Percentiles rank a stretch among this genome's conserved stretches.
phyloP scores from a whole-genome alignment of 2,329 filamentous ascomycete species.

The Rhexocercosporidium sp. region DNA sequence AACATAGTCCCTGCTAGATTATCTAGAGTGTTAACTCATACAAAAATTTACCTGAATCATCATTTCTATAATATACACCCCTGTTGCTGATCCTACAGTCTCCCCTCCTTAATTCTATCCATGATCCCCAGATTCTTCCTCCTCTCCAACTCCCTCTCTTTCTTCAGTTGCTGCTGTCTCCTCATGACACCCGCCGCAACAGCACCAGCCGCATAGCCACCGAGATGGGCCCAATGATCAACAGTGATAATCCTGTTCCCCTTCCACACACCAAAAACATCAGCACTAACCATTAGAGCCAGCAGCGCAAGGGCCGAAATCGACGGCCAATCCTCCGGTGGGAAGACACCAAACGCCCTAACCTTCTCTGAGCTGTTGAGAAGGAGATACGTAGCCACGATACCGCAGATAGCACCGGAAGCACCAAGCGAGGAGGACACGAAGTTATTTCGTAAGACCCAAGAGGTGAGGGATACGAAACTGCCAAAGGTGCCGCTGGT shows the following conservation, averaged over 20 bases:
- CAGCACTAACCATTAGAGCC: slow-evolving; percentile 56
- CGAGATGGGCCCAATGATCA: slow-evolving; percentile 47
- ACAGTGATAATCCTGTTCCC: slow-evolving; percentile 28
- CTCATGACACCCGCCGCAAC: slow-evolving; percentile 35
- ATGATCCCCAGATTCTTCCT: slow-evolving; percentile 29
- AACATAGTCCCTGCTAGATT: too few species aligned
- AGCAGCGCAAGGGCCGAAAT: slow-evolving; percentile 61
- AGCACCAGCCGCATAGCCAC: slow-evolving; percentile 43
- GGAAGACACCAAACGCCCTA: slow-evolving; percentile 58
- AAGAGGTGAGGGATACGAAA: slow-evolving; percentile 57
- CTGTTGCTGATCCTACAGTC: slow-evolving; percentile 6
- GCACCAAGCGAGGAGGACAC: slow-evolving; percentile 64
- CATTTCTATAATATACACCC: not conserved
- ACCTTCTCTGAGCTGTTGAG: slow-evolving; percentile 61
- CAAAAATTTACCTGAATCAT: not conserved
- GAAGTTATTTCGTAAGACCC: slow-evolving; percentile 48
- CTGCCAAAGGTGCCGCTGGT: slow-evolving; percentile 62
- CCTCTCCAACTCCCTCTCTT: slow-evolving; percentile 33
- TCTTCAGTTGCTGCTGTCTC: slow-evolving; percentile 27
- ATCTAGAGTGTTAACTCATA: too few species aligned
- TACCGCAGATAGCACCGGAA: slow-evolving; percentile 66
- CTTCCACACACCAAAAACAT: slow-evolving; percentile 49
- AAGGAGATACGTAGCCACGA: slow-evolving; percentile 67
- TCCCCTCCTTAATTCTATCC: slow-evolving; percentile 32
- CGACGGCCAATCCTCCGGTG: slow-evolving; percentile 56